phyloP scores from a whole-genome alignment of 352 stramenopile species.

The Plasmopara halstedii region DNA sequence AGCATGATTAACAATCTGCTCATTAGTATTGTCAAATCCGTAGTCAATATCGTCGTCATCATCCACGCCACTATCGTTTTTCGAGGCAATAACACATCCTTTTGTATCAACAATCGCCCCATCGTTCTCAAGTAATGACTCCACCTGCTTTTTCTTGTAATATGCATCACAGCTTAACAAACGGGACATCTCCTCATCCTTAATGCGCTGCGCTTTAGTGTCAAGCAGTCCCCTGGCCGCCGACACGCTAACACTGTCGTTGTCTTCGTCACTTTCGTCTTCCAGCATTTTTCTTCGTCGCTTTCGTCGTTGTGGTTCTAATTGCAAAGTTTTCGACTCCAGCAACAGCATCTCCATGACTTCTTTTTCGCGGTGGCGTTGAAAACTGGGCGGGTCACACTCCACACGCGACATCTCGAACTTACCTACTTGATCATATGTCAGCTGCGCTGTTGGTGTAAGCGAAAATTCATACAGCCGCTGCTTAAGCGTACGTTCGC shows the following conservation, averaged over 20 bases:
- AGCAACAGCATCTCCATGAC: constrained; percentile 88
- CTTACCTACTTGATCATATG: constrained; percentile 92
- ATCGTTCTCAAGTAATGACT: constrained; percentile 26
- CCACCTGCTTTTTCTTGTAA: constrained; percentile 56
- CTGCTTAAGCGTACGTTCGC: constrained; percentile 93
- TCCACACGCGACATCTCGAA: constrained; percentile 83
- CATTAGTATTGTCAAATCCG: constrained; percentile 77
- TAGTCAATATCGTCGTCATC: constrained; percentile 78
- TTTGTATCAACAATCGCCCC: constrained; percentile 11
- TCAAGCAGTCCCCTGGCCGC: constrained; percentile 22
- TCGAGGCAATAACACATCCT: constrained; percentile 9
- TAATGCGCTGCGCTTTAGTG: constrained; percentile 41
- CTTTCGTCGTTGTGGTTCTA: constrained; percentile 38
- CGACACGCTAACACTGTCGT: constrained; percentile 25
- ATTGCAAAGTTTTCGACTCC: constrained; percentile 57
- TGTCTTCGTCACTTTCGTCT: constrained; percentile 20
- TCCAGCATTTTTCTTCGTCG: constrained; percentile 9
- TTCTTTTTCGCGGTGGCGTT: constrained; percentile 80
- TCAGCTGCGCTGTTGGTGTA: constrained; percentile 92
- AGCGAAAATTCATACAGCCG: constrained; percentile 96
- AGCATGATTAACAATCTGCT: constrained; percentile 70
- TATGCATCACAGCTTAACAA: constrained; percentile 55
- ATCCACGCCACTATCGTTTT: constrained; percentile 13
- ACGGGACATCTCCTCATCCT: constrained; percentile 74
- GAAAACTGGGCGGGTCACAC: constrained; percentile 85